Conservation (phyloP, 2,329 filamentous ascomycete genomes). For the Aspergillus glaucus region DNA sequence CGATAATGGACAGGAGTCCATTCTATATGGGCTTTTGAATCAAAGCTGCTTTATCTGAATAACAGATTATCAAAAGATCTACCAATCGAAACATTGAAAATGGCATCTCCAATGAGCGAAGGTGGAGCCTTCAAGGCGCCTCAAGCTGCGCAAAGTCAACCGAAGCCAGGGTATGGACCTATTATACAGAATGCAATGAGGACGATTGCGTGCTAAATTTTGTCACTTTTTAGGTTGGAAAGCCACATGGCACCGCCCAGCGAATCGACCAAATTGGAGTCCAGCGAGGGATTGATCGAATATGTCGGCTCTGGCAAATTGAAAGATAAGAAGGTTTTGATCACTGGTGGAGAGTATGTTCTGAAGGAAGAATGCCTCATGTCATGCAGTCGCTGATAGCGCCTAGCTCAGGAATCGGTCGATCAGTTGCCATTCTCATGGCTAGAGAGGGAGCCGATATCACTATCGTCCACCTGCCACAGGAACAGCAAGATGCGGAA, state of each 20-base stretch:
- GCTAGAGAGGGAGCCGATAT: conserved; percentile 54
- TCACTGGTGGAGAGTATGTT: conserved; percentile 52
- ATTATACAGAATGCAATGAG: not conserved
- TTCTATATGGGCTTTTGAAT: not conserved
- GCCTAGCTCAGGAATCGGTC: conserved; percentile 49
- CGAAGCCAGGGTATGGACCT: conserved; percentile 20
- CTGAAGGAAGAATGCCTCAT: not conserved
- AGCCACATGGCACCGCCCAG: conserved; percentile 16
- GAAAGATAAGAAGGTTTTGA: conserved; percentile 46
- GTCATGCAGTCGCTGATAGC: not conserved
- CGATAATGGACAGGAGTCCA: conserved; percentile 6
- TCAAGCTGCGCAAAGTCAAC: conserved; percentile 16
- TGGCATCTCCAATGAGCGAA: conserved; percentile 19
- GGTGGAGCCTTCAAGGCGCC: conserved; percentile 19
- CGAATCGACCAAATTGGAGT: conserved; percentile 30
- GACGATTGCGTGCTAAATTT: not conserved
- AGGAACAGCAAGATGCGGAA: conserved; percentile 52
- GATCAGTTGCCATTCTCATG: conserved; percentile 50
- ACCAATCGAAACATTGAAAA: conserved; percentile 2
- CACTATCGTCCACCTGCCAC: conserved; percentile 50
- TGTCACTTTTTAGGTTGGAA: not conserved
- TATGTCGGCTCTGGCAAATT: conserved; percentile 46
- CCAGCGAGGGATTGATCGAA: conserved; percentile 21
- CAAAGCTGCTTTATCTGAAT: not conserved
- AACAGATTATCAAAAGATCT: not conserved